These are phyloP conservation scores for Sporodiniella umbellata DNA, from an alignment of 371 early-diverging fungal genomes.

Conservation along the genomic window DNA sequence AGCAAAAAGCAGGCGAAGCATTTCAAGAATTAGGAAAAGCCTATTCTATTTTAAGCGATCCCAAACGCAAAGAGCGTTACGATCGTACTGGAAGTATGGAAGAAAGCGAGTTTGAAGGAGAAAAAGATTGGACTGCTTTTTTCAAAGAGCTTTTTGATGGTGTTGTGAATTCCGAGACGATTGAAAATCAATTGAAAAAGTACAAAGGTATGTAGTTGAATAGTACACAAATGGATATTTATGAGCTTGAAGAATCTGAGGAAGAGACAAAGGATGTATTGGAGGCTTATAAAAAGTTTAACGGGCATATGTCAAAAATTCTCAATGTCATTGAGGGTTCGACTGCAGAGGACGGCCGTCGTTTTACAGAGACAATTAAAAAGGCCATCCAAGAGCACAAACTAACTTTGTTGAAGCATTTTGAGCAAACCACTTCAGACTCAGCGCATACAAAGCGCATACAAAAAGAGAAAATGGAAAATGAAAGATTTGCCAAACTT, in stretches of 20 bases:
- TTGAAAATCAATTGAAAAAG: slow-evolving; percentile 62
- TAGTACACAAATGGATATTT: background rate
- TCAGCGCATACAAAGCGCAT: slow-evolving; percentile 51
- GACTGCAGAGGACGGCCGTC: slow-evolving; percentile 62
- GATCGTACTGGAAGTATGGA: slow-evolving; percentile 61
- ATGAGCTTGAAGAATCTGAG: slow-evolving; percentile 42
- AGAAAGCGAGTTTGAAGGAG: slow-evolving; percentile 41
- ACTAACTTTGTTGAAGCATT: slow-evolving; percentile 39
- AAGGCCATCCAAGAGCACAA: slow-evolving; percentile 58
- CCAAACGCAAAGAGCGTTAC: slow-evolving; percentile 69
- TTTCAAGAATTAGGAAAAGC: slow-evolving; percentile 85
- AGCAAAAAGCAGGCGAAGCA: slow-evolving; percentile 67
- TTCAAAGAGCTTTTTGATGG: slow-evolving; percentile 83
- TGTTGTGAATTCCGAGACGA: slow-evolving; percentile 71
- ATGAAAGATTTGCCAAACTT: slow-evolving; percentile 48
- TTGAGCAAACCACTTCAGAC: slow-evolving; percentile 50
- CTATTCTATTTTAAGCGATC: slow-evolving; percentile 83
- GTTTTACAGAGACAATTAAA: slow-evolving; percentile 66
- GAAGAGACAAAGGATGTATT: slow-evolving; percentile 82
- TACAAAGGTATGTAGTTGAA: slow-evolving; percentile 54
- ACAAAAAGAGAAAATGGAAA: slow-evolving; percentile 52
- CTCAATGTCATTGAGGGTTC: slow-evolving; percentile 63
- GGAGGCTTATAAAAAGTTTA: slow-evolving; percentile 56
- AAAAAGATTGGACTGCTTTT: slow-evolving; percentile 77
- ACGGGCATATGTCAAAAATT: slow-evolving; percentile 78